phyloP scores from a whole-genome alignment of 805 yeast genomes.

The Yarrowia sp. region DNA sequence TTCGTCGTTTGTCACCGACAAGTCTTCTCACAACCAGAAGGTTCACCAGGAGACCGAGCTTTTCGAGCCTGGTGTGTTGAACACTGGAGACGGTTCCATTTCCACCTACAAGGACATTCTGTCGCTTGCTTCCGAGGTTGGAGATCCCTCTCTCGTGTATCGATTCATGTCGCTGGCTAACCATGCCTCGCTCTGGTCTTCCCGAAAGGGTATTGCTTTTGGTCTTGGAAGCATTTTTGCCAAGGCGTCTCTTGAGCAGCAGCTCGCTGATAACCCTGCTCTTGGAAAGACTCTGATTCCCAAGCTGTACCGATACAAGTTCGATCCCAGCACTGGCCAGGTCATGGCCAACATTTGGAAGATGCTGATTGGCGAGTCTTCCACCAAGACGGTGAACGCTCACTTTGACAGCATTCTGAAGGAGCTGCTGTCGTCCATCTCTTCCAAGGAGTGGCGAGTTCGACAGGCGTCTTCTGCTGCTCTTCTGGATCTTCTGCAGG shows the following conservation, averaged over 20 bases:
- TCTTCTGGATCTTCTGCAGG: conserved; percentile 63
- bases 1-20: conserved; percentile 72
- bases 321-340: conserved; percentile 79
- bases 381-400: conserved; percentile 51
- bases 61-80: conserved; percentile 78
- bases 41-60: conserved; percentile 77
- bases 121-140: conserved; percentile 86
- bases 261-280: conserved; percentile 52
- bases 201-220: conserved; percentile 90
- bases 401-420: conserved; percentile 59
- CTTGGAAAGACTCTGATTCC: conserved; percentile 68
- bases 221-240: conserved; percentile 85
- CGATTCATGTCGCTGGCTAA: conserved; percentile 91
- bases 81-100: conserved; percentile 79
- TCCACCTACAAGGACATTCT: conserved; percentile 90
- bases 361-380: conserved; percentile 56
- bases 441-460: conserved; percentile 86
- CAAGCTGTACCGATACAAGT: conserved; percentile 75
- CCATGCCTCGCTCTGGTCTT: conserved; percentile 85
- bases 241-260: conserved; percentile 65
- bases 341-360: conserved; percentile 92
- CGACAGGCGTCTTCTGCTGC: conserved; percentile 84
- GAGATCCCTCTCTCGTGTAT: conserved; percentile 91
- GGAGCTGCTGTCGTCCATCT: conserved; percentile 67
- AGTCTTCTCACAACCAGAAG: conserved; percentile 44